Conservation (phyloP, 1,284 basidiomycete species). For the Exobasidium cylindrosporum region DNA sequence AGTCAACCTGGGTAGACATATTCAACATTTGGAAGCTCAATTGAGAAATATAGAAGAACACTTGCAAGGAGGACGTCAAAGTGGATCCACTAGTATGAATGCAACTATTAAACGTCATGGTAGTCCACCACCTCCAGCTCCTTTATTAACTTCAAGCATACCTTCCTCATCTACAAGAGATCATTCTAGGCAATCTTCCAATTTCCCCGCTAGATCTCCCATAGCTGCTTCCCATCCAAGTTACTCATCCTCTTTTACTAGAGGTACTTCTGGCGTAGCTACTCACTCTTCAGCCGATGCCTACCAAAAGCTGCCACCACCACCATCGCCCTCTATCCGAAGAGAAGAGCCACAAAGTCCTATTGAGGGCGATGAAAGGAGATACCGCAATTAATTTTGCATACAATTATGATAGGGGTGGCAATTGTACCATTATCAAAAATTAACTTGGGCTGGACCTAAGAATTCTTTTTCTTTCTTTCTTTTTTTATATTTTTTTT, state of each 20-base stretch:
- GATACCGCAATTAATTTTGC: background rate
- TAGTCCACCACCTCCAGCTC: background rate
- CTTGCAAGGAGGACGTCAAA: background rate
- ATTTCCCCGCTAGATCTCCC: background rate
- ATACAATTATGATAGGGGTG: too few relatives aligned
- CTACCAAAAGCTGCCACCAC: background rate
- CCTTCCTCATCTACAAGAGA: background rate
- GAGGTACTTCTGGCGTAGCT: background rate
- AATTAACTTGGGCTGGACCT: background rate
- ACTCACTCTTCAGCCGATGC: constrained; percentile 7
- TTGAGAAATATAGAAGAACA: constrained; percentile 1
- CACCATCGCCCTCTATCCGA: background rate
- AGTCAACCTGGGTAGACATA: constrained; percentile 4
- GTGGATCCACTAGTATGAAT: background rate
- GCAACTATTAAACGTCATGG: background rate
- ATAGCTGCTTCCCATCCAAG: background rate
- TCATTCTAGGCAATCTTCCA: too few relatives aligned
- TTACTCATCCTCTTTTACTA: background rate
- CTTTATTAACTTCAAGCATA: background rate
- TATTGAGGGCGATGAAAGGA: background rate
- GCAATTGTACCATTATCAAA: too few relatives aligned
- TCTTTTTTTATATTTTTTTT: too few relatives aligned
- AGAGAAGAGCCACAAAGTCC: background rate
- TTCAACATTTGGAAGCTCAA: constrained; percentile 8
- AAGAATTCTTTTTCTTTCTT: too few relatives aligned